Conservation (phyloP, 495 filamentous ascomycete species). For the Neurospora sp. region DNA sequence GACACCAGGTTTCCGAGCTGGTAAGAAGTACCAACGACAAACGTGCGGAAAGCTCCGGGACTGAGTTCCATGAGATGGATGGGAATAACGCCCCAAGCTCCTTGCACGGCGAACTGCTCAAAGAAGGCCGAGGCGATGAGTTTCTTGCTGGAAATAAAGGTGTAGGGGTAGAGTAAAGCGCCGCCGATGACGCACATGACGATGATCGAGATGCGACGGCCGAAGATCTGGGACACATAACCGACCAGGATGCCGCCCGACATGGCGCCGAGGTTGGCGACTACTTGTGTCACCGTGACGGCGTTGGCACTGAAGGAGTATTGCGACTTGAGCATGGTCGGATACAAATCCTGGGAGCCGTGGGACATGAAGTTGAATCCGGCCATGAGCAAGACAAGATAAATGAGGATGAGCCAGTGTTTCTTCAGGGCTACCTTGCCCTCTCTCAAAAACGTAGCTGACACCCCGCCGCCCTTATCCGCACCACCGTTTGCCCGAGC, state of each 20-base stretch:
- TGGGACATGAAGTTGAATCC: constrained; percentile 94
- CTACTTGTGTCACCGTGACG: constrained; percentile 75
- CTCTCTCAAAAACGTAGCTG: constrained; percentile 58
- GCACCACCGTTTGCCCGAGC: constrained; percentile 13
- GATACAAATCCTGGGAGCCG: constrained; percentile 86
- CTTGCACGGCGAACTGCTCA: constrained; percentile 84
- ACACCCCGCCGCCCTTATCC: constrained; percentile 9
- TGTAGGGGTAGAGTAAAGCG: constrained; percentile 73
- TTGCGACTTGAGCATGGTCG: constrained; percentile 71
- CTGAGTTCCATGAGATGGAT: constrained; percentile 78
- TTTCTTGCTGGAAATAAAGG: constrained; percentile 39
- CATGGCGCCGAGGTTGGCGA: constrained; percentile 77
- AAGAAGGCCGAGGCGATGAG: constrained; percentile 77
- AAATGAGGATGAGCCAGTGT: constrained; percentile 71
- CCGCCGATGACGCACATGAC: constrained; percentile 66
- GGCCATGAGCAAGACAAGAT: constrained; percentile 77
- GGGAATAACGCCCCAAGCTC: constrained; percentile 75
- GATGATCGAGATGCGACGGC: constrained; percentile 73
- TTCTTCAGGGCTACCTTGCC: constrained; percentile 64
- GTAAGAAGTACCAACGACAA: constrained; percentile 74
- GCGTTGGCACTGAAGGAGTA: constrained; percentile 60
- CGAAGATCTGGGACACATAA: constrained; percentile 71
- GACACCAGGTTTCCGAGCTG: constrained; percentile 83
- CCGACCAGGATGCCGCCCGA: constrained; percentile 66
- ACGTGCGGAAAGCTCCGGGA: constrained; percentile 71